Percentiles rank a stretch among this genome's conserved stretches.
Evolutionary conservation across 2,329 filamentous ascomycete genomes (phyloP).

Genomic region (Arthrobotrys pseudoclavata): DNA sequence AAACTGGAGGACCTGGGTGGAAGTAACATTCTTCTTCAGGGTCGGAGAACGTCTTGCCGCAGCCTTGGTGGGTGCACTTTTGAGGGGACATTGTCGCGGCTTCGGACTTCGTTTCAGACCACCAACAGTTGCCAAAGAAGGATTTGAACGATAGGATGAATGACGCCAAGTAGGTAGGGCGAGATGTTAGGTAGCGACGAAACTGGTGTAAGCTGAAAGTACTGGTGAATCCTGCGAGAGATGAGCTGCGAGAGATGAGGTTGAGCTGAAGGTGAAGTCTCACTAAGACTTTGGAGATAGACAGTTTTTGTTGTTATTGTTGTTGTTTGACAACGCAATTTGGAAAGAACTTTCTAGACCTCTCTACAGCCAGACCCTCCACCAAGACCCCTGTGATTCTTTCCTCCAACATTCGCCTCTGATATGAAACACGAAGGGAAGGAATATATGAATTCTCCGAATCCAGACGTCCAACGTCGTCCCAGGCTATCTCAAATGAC

Average conservation of each 20-base stretch:
- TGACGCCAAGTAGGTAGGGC: neutral
- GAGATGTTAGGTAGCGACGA: neutral
- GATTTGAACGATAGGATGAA: neutral
- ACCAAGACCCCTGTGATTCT: no score
- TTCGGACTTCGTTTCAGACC: neutral
- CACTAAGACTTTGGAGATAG: neutral
- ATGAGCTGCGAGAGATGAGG: neutral
- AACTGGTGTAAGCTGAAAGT: neutral
- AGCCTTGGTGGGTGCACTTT: constrained; percentile 97
- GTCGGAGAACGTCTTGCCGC: constrained; percentile 88
- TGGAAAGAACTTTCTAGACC: constrained; percentile 50
- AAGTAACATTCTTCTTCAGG: constrained; percentile 86
- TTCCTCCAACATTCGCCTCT: constrained; percentile 6
- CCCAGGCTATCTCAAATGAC: no score
- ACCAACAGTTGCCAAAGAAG: neutral
- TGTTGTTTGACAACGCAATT: constrained; percentile 19
- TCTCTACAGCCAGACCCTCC: no score
- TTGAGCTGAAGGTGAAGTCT: constrained; percentile 5
- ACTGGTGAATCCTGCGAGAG: neutral
- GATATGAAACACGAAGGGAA: neutral
- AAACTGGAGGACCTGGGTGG: constrained; percentile 92
- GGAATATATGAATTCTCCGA: neutral
- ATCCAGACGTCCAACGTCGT: no score
- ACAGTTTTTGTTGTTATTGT: neutral
- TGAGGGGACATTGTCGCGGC: constrained; percentile 72